phyloP scores from a whole-genome alignment of 768 basidiomycete species.

The Rhodocollybia butyracea region DNA sequence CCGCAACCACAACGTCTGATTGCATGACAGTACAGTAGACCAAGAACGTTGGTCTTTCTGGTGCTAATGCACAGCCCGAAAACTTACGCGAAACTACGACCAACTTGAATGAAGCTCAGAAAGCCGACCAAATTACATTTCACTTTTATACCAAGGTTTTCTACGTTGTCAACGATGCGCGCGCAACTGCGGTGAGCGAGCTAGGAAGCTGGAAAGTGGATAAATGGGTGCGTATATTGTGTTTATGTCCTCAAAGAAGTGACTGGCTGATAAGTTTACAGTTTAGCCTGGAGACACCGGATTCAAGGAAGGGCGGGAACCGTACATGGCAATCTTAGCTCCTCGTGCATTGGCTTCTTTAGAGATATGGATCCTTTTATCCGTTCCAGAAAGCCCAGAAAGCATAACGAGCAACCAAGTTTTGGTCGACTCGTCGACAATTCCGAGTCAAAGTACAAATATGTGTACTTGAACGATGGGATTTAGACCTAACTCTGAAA shows the following conservation, averaged over 20 bases:
- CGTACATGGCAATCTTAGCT: conserved; percentile 51
- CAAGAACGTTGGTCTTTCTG: neutral
- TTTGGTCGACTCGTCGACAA: conserved; percentile 62
- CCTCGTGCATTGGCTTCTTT: conserved; percentile 43
- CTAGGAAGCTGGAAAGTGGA: conserved; percentile 50
- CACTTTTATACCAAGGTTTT: conserved; percentile 81
- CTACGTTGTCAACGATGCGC: conserved; percentile 69
- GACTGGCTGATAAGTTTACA: conserved; percentile 23
- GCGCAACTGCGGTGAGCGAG: conserved; percentile 51
- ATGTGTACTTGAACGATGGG: conserved; percentile 75
- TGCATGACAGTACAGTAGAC: conserved; percentile 2
- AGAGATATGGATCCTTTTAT: conserved; percentile 66
- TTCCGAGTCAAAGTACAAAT: conserved; percentile 63
- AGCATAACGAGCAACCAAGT: conserved; percentile 59
- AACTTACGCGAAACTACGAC: conserved; percentile 1
- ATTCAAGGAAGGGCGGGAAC: conserved; percentile 60
- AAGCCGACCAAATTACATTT: conserved; percentile 84
- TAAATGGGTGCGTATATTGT: conserved; percentile 66
- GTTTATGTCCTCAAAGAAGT: neutral
- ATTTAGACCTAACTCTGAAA: conserved; percentile 28
- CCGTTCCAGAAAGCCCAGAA: conserved; percentile 72
- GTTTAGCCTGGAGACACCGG: conserved; percentile 83
- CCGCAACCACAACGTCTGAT: neutral
- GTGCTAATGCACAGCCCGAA: neutral
- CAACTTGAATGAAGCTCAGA: conserved; percentile 41